Conservation (phyloP, 2,329 filamentous ascomycete species). For the Colletotrichum kahawae region DNA sequence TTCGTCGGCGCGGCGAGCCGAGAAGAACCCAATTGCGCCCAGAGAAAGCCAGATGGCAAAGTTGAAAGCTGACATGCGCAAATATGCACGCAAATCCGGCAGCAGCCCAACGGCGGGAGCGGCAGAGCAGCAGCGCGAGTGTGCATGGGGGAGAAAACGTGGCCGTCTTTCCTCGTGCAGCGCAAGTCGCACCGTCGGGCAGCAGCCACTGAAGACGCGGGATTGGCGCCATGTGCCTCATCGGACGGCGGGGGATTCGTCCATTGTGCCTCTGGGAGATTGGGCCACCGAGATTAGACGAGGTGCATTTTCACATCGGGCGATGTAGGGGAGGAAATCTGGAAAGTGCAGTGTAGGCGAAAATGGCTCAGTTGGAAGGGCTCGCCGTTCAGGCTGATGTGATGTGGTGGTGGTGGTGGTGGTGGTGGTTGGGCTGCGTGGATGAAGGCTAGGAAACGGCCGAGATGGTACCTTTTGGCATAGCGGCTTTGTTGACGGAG, state of each 20-base stretch:
- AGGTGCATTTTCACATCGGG: not conserved
- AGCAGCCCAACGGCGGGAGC: not conserved
- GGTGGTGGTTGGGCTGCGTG: not conserved
- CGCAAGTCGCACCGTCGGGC: not conserved
- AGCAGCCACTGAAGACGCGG: slow-evolving; percentile 11
- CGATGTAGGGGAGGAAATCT: not conserved
- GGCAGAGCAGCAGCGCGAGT: not conserved
- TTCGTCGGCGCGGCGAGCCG: slow-evolving; percentile 5
- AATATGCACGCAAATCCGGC: not conserved
- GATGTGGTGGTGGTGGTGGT: not conserved
- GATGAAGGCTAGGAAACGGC: not conserved
- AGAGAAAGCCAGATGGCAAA: not conserved
- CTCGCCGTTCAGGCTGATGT: slow-evolving; percentile 13
- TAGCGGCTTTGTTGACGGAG: not conserved
- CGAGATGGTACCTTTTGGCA: not conserved
- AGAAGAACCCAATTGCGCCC: not conserved
- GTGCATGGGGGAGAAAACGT: not conserved
- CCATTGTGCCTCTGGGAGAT: not conserved
- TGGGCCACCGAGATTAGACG: slow-evolving; percentile 4
- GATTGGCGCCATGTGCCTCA: slow-evolving; percentile 16
- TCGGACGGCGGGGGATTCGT: not conserved
- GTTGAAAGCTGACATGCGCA: not conserved
- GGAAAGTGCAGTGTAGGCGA: not conserved
- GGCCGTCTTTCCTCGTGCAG: not conserved
- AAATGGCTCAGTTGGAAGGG: slow-evolving; percentile 11